phyloP scores from a whole-genome alignment of 148 eudicot genomes.

The Oxyria digyna region DNA sequence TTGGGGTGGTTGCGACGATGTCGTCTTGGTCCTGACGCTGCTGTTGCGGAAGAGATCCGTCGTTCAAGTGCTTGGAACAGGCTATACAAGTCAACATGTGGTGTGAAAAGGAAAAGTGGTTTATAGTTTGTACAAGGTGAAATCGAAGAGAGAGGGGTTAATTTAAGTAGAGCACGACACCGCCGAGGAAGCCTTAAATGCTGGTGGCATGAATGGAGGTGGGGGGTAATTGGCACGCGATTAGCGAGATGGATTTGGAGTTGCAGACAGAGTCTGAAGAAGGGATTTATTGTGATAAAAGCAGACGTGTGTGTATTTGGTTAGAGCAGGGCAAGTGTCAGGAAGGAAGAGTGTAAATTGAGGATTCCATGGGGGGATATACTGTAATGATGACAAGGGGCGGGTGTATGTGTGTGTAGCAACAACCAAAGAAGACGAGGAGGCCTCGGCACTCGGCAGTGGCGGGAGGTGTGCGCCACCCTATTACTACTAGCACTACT shows the following conservation, averaged over 20 bases:
- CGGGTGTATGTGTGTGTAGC: too few relatives aligned
- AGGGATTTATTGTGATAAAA: slow-evolving; percentile 1
- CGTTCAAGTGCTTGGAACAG: slow-evolving; percentile 46
- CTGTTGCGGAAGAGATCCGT: slow-evolving; percentile 27
- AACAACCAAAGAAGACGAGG: too few relatives aligned
- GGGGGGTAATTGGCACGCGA: not conserved
- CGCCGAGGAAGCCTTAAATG: not conserved
- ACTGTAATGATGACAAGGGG: too few relatives aligned
- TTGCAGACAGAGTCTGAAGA: not conserved
- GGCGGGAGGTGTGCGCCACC: too few relatives aligned
- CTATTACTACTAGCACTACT: too few relatives aligned
- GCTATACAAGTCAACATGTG: slow-evolving; percentile 65
- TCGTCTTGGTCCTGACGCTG: slow-evolving; percentile 36
- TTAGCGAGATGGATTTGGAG: not conserved
- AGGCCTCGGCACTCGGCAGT: too few relatives aligned
- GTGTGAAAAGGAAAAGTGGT: not conserved
- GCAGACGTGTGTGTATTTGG: not conserved
- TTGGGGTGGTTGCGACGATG: slow-evolving; percentile 31
- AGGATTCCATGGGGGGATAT: too few relatives aligned
- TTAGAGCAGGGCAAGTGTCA: not conserved
- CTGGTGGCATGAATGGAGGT: not conserved
- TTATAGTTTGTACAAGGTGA: not conserved
- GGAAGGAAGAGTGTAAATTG: not conserved
- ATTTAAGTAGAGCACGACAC: not conserved
- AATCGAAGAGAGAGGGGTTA: not conserved